Evolutionary conservation across 1,139 yeast species (phyloP).

Genomic region (Taphrina betulina): DNA sequence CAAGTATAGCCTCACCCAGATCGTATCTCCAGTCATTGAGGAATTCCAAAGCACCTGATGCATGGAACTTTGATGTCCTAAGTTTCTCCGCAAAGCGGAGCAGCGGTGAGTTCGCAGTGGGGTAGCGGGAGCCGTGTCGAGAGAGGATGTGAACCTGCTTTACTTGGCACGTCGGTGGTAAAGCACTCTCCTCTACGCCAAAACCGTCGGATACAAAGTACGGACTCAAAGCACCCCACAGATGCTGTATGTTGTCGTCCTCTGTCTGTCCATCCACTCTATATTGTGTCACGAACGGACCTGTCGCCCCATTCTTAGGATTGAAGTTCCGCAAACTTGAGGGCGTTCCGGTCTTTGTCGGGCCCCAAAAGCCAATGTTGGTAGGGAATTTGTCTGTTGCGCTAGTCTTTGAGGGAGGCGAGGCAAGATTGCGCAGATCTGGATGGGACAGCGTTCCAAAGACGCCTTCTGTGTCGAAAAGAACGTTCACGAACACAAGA

Average conservation of each 20-base stretch:
- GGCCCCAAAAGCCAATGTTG: slow-evolving; percentile 23
- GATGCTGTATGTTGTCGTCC: slow-evolving; percentile 16
- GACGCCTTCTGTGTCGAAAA: background rate
- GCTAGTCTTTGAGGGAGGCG: background rate
- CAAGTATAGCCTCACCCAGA: slow-evolving; percentile 28
- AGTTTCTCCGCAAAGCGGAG: slow-evolving; percentile 16
- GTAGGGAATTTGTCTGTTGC: slow-evolving; percentile 11
- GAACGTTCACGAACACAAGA: slow-evolving; percentile 14
- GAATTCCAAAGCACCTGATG: slow-evolving; percentile 12
- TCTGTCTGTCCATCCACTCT: slow-evolving; percentile 16
- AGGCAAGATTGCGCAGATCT: background rate
- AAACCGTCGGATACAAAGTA: slow-evolving; percentile 24
- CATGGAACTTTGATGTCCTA: slow-evolving; percentile 1
- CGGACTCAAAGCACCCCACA: slow-evolving; percentile 28
- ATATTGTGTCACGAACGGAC: slow-evolving; percentile 15
- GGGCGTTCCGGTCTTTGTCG: slow-evolving; percentile 18
- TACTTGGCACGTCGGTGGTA: slow-evolving; percentile 18
- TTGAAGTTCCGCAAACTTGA: slow-evolving; percentile 9
- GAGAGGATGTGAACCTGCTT: slow-evolving; percentile 24
- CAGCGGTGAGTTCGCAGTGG: slow-evolving; percentile 25
- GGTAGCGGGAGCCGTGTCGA: slow-evolving; percentile 30
- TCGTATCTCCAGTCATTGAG: slow-evolving; percentile 24
- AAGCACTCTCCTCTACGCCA: slow-evolving; percentile 15
- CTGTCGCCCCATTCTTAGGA: slow-evolving; percentile 1
- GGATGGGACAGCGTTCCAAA: too few species aligned